These are phyloP conservation scores for Sanghuangporus baumii DNA, from an alignment of 1,284 basidiomycete species.

Conservation along the genomic window DNA sequence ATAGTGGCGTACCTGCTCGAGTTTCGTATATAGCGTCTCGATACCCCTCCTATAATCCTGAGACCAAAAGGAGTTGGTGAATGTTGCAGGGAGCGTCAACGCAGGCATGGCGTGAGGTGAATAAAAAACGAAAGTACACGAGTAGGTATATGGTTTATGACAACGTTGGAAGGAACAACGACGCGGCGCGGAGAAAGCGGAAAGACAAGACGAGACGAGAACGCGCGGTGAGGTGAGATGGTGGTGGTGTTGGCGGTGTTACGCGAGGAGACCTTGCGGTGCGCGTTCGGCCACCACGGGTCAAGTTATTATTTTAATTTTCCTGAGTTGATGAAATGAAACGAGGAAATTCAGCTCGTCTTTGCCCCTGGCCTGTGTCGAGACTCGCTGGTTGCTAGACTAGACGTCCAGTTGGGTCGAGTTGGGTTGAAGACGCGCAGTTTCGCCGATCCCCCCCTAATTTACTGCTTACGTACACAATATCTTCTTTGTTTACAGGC, in stretches of 20 bases:
- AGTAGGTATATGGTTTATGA: not conserved
- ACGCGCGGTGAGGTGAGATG: not conserved
- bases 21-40: conserved; percentile 69
- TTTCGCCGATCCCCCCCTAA: no score
- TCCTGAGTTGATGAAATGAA: no score
- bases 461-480: no score
- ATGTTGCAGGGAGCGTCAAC: conserved; percentile 77
- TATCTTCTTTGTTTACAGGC: no score
- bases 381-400: no score
- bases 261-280: not conserved
- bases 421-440: no score
- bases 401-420: no score
- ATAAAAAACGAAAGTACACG: not conserved
- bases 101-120: conserved; percentile 56
- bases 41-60: conserved; percentile 82
- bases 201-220: not conserved
- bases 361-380: no score
- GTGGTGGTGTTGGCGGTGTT: not conserved
- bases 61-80: conserved; percentile 90
- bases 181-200: no score
- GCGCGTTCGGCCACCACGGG: not conserved
- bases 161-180: not conserved
- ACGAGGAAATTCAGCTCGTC: no score
- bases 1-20: conserved; percentile 59
- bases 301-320: not conserved